A percentile compares a stretch with the other conserved stretches of the same genome.
phyloP scores from a whole-genome alignment of 345 rosid genomes.

The Eucalyptus cloeziana region DNA sequence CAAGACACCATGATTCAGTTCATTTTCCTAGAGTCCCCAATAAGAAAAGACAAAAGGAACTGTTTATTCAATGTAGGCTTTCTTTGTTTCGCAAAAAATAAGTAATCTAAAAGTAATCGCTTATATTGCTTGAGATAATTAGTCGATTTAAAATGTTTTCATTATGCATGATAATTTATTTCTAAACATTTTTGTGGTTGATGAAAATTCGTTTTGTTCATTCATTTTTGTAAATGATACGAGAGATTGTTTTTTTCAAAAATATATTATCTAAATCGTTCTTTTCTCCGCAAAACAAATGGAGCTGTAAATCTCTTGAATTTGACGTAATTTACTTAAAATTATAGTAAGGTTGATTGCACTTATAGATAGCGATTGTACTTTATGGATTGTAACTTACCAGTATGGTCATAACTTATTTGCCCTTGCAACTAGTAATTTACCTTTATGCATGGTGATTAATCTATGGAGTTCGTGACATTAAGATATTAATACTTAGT shows the following conservation, averaged over 20 bases:
- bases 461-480: neutral
- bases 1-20: neutral
- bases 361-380: neutral
- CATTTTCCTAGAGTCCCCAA: neutral
- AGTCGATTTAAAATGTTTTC: neutral
- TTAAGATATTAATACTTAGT: neutral
- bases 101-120: no score
- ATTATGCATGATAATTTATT: no score
- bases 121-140: no score
- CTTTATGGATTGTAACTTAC: neutral
- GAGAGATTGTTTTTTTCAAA: neutral
- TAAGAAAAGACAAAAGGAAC: neutral
- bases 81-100: no score
- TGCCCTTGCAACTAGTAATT: neutral
- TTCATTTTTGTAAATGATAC: no score
- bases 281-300: accelerated
- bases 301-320: no score
- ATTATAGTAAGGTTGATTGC: neutral
- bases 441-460: neutral
- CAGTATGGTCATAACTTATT: neutral
- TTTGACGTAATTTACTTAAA: no score
- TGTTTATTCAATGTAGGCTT: no score
- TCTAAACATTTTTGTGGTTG: accelerated
- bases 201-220: no score
- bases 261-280: neutral